Base-by-base conservation (phyloP, 768 basidiomycete genomes). In the Pisolithus orientalis region DNA sequence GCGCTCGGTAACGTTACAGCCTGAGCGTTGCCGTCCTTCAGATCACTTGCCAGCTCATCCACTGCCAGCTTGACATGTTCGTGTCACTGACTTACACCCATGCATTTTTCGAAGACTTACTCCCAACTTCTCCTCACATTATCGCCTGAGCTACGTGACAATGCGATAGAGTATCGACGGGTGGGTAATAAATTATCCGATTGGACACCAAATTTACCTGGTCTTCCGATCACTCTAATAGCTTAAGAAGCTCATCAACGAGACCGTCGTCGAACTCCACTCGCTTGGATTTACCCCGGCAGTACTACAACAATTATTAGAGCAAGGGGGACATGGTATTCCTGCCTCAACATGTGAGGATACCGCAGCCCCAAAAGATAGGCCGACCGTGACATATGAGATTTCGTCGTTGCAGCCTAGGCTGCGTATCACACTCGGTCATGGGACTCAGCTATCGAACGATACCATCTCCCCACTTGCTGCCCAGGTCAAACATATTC, bases 181-280 rank as follows among this genome's bases (percentile, higher is more conserved):
- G 90, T 88, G 51, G 49, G 13, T 6, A 28, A n/a, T 48, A 4
- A 14, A n/a, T 9, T n/a, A 17, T 13, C n/a, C 7, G 8, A 16
- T 24, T 14, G 11, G 17, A 3, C 34, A 8, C 21, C 14, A 14
- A 14, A 29, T 10, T 6, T 16, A 24, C 11, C 27, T 3, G n/a
- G 17, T 28, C 25, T 16, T 27, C 28, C 38, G 17, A 55, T 9
- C 32, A n/a, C 11, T 38, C 34, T 34, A 29, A 39, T 59, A 95
- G 88, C 82, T 97, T 51, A 96, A 97, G 71, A 92, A 89, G 60
- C 72, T 94, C 29, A 94, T 97, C 59, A 88, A 90, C 56, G 78
- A 84, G 62, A 80, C 93, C 37, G 90, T 88, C 1, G 67, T 71
- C 9, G 94, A 97, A 67, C 82, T 97, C 16, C 74, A 80, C 4